A percentile compares a stretch with the other conserved stretches of the same genome.
phyloP scores from a whole-genome alignment of 306 rosid species.

The Vigna reflexopilosa region DNA sequence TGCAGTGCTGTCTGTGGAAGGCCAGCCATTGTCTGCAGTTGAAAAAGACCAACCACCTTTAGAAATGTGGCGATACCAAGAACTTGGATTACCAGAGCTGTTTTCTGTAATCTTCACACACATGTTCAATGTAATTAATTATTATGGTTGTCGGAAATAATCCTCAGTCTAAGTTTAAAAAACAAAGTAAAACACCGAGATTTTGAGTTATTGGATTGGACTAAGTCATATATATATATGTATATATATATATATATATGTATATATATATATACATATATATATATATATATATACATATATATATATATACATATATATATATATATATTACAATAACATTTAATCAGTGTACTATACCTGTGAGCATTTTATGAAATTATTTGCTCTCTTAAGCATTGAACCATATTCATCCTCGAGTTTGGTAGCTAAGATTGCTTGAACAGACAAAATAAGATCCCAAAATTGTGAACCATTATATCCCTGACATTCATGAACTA shows the following conservation, averaged over 20 bases:
- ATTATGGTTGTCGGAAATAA: neutral
- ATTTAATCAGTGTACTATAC: constrained; percentile 37
- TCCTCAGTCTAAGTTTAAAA: too few species aligned
- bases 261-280: too few species aligned
- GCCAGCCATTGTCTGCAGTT: constrained; percentile 78
- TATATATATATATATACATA: too few species aligned
- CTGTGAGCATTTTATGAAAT: constrained; percentile 65
- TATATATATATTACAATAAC: neutral
- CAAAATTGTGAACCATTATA: constrained; percentile 78
- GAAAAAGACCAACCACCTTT: constrained; percentile 92
- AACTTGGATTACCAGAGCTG: constrained; percentile 49
- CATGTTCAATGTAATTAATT: neutral
- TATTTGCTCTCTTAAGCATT: constrained; percentile 63
- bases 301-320: too few species aligned
- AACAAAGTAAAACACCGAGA: too few species aligned
- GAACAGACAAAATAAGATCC: constrained; percentile 72
- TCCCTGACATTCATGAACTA: constrained; percentile 52
- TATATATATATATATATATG: too few species aligned
- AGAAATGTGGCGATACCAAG: constrained; percentile 68
- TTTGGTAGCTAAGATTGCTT: constrained; percentile 71
- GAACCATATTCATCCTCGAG: constrained; percentile 59
- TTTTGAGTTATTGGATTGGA: too few species aligned
- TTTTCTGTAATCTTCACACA: constrained; percentile 49
- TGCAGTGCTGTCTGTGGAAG: constrained; percentile 73
- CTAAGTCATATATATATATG: too few species aligned